A percentile compares a stretch with the other conserved stretches of the same genome.
These are phyloP conservation scores for Erodium trifolium DNA, from an alignment of 441 rosid species.

Conservation along the genomic window DNA sequence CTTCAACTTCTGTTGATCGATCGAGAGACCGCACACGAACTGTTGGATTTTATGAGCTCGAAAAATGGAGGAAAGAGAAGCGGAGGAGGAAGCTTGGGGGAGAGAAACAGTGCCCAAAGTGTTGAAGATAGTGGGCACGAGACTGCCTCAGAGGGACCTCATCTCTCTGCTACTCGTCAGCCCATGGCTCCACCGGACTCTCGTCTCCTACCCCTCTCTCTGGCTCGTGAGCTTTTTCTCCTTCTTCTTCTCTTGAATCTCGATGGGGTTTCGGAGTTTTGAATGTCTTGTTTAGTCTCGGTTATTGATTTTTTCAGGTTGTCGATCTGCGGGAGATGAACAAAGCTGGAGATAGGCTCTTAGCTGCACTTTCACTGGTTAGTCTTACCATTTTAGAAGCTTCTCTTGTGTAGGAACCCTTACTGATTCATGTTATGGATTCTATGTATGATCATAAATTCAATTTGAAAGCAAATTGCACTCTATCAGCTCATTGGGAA, in stretches of 20 bases:
- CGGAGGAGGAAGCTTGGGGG: slow-evolving; percentile 44
- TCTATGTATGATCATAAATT: too few relatives aligned
- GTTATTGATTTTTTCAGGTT: slow-evolving; percentile 27
- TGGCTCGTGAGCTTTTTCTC: slow-evolving; percentile 44
- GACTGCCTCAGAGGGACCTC: slow-evolving; percentile 57
- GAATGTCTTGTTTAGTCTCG: slow-evolving; percentile 17
- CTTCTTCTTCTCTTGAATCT: not conserved
- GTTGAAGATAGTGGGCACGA: slow-evolving; percentile 59
- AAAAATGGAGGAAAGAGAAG: slow-evolving; percentile 26
- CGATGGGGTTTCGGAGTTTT: not conserved
- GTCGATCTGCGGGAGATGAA: slow-evolving; percentile 72
- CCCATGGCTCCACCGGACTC: slow-evolving; percentile 59
- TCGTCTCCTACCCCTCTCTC: slow-evolving; percentile 48
- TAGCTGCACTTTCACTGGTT: slow-evolving; percentile 73
- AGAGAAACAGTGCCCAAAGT: slow-evolving; percentile 62
- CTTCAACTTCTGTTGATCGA: not conserved
- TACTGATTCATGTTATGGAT: not conserved
- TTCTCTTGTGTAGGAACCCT: not conserved
- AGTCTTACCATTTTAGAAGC: slow-evolving; percentile 7
- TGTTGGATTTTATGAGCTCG: not conserved
- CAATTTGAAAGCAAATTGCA: too few relatives aligned
- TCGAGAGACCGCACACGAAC: not conserved
- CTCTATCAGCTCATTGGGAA: not conserved
- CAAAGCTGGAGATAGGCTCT: slow-evolving; percentile 59
- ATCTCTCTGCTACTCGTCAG: slow-evolving; percentile 62